These are phyloP conservation scores for Fagopyrum homotropicum DNA, from an alignment of 148 eudicot genomes.

Conservation along the genomic window DNA sequence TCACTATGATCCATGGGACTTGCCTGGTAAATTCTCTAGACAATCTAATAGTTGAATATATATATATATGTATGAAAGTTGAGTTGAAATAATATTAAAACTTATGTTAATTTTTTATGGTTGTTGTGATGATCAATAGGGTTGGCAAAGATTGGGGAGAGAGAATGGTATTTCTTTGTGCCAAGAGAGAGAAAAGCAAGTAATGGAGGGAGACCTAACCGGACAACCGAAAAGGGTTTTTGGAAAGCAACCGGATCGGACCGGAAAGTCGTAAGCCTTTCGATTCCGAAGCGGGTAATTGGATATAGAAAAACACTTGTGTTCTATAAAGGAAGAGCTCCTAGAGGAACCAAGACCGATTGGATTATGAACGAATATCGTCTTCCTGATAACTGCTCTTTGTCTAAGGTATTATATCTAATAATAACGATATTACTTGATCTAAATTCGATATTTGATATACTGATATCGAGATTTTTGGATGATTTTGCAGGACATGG, in stretches of 20 bases:
- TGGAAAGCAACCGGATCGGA: slow-evolving; percentile 99
- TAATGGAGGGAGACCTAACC: slow-evolving; percentile 74
- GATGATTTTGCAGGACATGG: slow-evolving; percentile 58
- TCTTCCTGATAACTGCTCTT: slow-evolving; percentile 36
- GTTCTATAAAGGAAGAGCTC: slow-evolving; percentile 80
- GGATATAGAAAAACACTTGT: slow-evolving; percentile 79
- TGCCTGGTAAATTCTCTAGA: slow-evolving; percentile 36
- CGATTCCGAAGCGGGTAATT: slow-evolving; percentile 47
- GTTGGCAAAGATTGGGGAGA: slow-evolving; percentile 70
- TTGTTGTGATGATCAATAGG: slow-evolving; percentile 24
- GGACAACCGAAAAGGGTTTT: slow-evolving; percentile 70
- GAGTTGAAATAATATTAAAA: not conserved
- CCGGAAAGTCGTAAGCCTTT: slow-evolving; percentile 40
- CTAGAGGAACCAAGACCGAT: slow-evolving; percentile 65
- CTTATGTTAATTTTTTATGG: not conserved
- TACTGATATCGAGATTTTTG: too few species aligned
- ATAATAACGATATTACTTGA: not conserved
- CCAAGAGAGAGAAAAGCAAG: slow-evolving; percentile 70
- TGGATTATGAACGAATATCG: slow-evolving; percentile 96
- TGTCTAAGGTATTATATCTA: slow-evolving; percentile 32
- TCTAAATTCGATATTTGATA: not conserved
- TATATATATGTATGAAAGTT: too few species aligned
- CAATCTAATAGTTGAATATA: not conserved
- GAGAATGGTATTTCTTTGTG: slow-evolving; percentile 94
- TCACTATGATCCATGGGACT: slow-evolving; percentile 61